These are phyloP conservation scores for Fragosphaeria purpurea DNA, from an alignment of 2,329 filamentous ascomycete genomes.

Conservation along the genomic window DNA sequence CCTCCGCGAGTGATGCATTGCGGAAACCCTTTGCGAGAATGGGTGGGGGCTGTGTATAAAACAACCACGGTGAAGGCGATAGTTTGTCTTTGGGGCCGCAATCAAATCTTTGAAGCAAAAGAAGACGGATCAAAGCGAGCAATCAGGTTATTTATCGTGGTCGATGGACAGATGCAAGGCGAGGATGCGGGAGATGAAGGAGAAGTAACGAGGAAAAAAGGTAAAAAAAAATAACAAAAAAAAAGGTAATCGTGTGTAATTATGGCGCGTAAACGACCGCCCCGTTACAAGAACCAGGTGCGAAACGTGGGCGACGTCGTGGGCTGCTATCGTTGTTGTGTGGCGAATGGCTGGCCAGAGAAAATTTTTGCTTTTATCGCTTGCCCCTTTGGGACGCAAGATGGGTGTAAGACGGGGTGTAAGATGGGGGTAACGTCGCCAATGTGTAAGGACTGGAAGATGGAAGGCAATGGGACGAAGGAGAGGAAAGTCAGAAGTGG, in stretches of 20 bases:
- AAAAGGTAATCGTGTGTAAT: not conserved
- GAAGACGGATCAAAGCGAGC: not conserved
- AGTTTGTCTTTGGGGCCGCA: too few relatives aligned
- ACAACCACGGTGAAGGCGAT: not conserved
- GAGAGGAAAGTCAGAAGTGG: too few relatives aligned
- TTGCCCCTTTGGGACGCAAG: slow-evolving; percentile 8
- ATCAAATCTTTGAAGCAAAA: slow-evolving; percentile 3
- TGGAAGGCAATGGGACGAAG: too few relatives aligned
- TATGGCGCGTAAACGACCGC: not conserved
- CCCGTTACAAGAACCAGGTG: not conserved
- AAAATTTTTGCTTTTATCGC: slow-evolving; percentile 6
- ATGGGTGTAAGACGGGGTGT: slow-evolving; percentile 6
- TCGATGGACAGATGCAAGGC: too few relatives aligned
- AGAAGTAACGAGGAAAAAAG: too few relatives aligned
- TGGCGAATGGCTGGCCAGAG: slow-evolving; percentile 8
- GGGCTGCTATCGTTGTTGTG: slow-evolving; percentile 6
- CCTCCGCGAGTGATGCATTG: slow-evolving; percentile 48
- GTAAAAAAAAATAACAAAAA: not conserved
- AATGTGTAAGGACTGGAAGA: too few relatives aligned
- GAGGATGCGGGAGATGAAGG: too few relatives aligned
- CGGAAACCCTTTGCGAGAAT: not conserved
- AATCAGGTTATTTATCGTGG: too few relatives aligned
- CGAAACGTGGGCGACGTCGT: not conserved
- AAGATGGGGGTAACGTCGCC: not conserved
- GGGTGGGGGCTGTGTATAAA: slow-evolving; percentile 11